Percentiles rank a stretch among this genome's conserved stretches.
Conservation (phyloP, 805 yeast species). For the Lipomyces spencermartinsiae region DNA sequence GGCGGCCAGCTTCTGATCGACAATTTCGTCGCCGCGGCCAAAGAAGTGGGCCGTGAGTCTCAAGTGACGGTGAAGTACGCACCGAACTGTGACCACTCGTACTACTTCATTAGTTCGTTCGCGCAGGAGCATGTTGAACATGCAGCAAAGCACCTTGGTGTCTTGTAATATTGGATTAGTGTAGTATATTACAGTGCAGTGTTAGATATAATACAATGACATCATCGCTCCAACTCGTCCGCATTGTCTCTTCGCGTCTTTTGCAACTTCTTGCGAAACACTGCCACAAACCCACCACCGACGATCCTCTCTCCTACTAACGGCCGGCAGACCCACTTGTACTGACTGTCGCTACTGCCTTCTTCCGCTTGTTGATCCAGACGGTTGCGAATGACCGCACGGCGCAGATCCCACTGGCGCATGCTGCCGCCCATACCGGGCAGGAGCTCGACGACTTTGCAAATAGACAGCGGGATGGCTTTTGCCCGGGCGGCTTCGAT, state of each 20-base stretch:
- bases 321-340: conserved; percentile 56
- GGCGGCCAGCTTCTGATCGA: conserved; percentile 76
- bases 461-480: conserved; percentile 48
- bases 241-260: background rate
- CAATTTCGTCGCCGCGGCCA: conserved; percentile 64
- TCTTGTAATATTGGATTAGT: conserved; percentile 15
- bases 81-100: conserved; percentile 90
- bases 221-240: background rate
- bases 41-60: conserved; percentile 62
- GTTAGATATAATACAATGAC: background rate
- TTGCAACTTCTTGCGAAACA: conserved; percentile 44
- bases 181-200: background rate
- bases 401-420: conserved; percentile 59
- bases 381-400: conserved; percentile 47
- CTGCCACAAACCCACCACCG: conserved; percentile 60
- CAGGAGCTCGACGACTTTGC: conserved; percentile 51
- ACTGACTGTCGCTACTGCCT: background rate
- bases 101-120: conserved; percentile 81
- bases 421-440: conserved; percentile 60
- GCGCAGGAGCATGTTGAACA: conserved; percentile 82
- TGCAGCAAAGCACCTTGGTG: conserved; percentile 69
- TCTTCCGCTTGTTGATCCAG: background rate
- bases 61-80: conserved; percentile 67
- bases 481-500: conserved; percentile 46
- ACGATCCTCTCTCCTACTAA: conserved; percentile 55